phyloP scores from a whole-genome alignment of 768 basidiomycete species.

The Termitomyces sp. region DNA sequence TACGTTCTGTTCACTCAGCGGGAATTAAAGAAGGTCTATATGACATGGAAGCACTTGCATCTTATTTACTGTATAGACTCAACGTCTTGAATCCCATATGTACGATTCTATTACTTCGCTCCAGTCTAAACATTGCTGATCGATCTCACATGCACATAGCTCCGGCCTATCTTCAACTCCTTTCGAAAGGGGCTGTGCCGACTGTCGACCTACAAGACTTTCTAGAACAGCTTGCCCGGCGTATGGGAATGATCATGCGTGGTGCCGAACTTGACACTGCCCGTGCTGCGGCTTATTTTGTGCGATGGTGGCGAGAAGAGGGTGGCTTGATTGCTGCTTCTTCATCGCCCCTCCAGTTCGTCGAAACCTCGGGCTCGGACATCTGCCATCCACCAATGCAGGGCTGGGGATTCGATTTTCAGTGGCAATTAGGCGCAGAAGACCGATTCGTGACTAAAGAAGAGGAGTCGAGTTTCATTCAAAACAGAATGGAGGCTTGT shows the following conservation, averaged over 20 bases:
- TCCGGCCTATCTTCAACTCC: constrained; percentile 64
- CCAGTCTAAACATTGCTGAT: constrained; percentile 5
- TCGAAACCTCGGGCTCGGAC: constrained; percentile 7
- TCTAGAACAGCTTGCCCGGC: constrained; percentile 58
- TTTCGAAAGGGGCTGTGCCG: constrained; percentile 49
- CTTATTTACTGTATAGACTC: constrained; percentile 82
- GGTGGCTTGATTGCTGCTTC: constrained; percentile 58
- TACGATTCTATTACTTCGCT: constrained; percentile 33
- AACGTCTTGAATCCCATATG: constrained; percentile 71
- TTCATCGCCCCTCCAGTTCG: constrained; percentile 25
- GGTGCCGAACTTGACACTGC: constrained; percentile 68
- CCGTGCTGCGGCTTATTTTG: constrained; percentile 76
- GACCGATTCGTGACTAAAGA: constrained; percentile 17
- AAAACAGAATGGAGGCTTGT: constrained; percentile 65
- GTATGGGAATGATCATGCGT: constrained; percentile 78
- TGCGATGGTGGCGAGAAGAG: constrained; percentile 83
- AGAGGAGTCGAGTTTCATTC: constrained; percentile 32
- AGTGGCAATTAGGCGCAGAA: constrained; percentile 47
- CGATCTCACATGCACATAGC: constrained; percentile 29
- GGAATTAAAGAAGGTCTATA: constrained; percentile 94
- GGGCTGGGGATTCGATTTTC: constrained; percentile 85
- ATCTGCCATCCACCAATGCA: constrained; percentile 22
- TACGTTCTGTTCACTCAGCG: constrained; percentile 39
- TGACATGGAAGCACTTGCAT: constrained; percentile 76
- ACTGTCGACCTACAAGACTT: constrained; percentile 61